Evolutionary conservation across 257 asterid genomes (phyloP).

Genomic region (Forsythia viridissima): DNA sequence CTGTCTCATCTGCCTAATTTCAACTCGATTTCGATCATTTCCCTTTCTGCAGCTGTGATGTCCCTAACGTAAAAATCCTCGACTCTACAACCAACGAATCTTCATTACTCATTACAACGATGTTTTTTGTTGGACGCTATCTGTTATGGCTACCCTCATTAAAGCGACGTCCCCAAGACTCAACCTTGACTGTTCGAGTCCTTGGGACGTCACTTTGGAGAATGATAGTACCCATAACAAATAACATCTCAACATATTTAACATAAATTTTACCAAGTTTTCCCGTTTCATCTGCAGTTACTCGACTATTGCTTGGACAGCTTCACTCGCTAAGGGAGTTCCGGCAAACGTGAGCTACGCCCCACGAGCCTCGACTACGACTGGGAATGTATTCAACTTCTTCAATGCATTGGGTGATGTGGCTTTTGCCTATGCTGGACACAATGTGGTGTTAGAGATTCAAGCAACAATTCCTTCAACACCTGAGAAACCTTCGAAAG

Average conservation of each 20-base stretch:
- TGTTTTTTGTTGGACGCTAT: neutral
- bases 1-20: constrained; percentile 64
- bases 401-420: constrained; percentile 65
- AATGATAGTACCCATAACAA: neutral
- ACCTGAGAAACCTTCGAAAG: constrained; percentile 59
- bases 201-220: neutral
- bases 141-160: neutral
- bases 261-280: neutral
- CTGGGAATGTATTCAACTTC: constrained; percentile 40
- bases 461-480: constrained; percentile 78
- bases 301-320: constrained; percentile 57
- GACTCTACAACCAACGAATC: neutral
- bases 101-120: too few species aligned
- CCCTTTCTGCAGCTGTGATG: constrained; percentile 66
- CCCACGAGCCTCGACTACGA: constrained; percentile 9
- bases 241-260: too few species aligned
- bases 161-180: too few species aligned
- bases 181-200: neutral
- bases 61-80: constrained; percentile 40
- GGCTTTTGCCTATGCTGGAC: constrained; percentile 74
- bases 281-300: constrained; percentile 30
- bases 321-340: constrained; percentile 34
- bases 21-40: constrained; percentile 55
- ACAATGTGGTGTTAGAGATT: constrained; percentile 69
- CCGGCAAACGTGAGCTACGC: constrained; percentile 39